Base-by-base conservation (phyloP, 192 early-diverging fungal species). In the Glomus cerebriforme region DNA sequence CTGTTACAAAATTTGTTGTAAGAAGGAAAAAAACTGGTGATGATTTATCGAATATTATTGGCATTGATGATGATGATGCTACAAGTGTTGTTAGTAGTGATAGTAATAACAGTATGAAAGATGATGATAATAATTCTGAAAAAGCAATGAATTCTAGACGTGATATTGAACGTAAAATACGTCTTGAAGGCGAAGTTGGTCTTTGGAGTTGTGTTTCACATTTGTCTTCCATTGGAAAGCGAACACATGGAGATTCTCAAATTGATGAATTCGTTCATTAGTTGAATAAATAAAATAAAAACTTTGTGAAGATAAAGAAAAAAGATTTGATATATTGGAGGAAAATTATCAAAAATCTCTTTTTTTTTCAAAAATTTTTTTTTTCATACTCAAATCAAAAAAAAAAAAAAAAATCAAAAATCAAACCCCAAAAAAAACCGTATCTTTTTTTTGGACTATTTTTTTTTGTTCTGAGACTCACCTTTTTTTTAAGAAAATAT, bases 201-300 rank as follows among this genome's bases (percentile, higher is more conserved):
- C 45, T 77, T 10, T 77, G 75, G 75, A 77, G 75, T 65, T 63
- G 64, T 47, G 75, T 77, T 1, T 66, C 75, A 31, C 75, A 77
- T 66, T 66, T 77, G 43, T 3, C 75, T 66, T 6, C 37, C 17
- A 13, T 35, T 29, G 35, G 43, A 24, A 77, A 77, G 7, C 35
- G 64, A 22, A 77, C 75, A 24, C 75, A 58, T n/a, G 75, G 75
- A 2, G 75, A 77, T 77, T 66, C 75, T 27, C 62, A 63, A 31
- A 77, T 77, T 66, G 75, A 77, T 77, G 75, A 77, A 10, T 77
- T 26, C 45, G 63, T 77, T 31, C 75, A 77, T 49, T 77, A 77
- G 4, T 54, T 19, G 49, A 5, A 9, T 9, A 0, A n/a, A n/a
- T n/a, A n/a, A n/a, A n/a, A n/a, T n/a, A n/a, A n/a, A n/a, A n/a